These are phyloP conservation scores for Austropuccinia psidii DNA, from an alignment of 1,284 basidiomycete species.

Conservation along the genomic window DNA sequence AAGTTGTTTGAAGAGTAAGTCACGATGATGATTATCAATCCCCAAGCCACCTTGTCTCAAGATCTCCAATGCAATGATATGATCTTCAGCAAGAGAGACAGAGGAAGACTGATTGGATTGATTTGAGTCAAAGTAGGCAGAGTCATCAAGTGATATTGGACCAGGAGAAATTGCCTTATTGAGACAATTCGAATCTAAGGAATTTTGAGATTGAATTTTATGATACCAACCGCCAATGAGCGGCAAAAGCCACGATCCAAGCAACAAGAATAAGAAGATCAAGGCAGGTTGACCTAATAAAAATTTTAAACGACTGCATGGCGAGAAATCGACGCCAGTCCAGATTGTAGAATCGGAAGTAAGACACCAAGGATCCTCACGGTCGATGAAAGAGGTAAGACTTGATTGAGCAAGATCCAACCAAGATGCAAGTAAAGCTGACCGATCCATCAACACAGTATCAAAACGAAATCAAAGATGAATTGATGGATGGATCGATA, in stretches of 20 bases:
- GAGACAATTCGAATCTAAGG: no score
- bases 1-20: neutral
- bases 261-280: conserved; percentile 35
- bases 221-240: neutral
- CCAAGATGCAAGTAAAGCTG: no score
- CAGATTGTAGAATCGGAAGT: conserved; percentile 26
- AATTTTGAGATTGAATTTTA: neutral
- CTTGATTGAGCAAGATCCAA: no score
- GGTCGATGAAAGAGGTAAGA: no score
- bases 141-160: neutral
- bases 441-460: no score
- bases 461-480: no score
- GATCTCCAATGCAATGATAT: conserved; percentile 5
- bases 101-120: neutral
- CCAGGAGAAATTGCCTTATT: no score
- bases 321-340: conserved; percentile 34
- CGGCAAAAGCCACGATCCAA: conserved; percentile 14
- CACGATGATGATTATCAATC: conserved; percentile 4
- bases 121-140: no score
- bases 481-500: no score
- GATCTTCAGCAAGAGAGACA: conserved; percentile 9
- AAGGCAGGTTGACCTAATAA: conserved; percentile 38
- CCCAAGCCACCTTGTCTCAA: conserved; percentile 17
- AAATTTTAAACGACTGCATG: conserved; percentile 38
- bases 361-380: neutral